phyloP scores from a whole-genome alignment of 169 alveolate species.

The Eimeria acervulina region DNA sequence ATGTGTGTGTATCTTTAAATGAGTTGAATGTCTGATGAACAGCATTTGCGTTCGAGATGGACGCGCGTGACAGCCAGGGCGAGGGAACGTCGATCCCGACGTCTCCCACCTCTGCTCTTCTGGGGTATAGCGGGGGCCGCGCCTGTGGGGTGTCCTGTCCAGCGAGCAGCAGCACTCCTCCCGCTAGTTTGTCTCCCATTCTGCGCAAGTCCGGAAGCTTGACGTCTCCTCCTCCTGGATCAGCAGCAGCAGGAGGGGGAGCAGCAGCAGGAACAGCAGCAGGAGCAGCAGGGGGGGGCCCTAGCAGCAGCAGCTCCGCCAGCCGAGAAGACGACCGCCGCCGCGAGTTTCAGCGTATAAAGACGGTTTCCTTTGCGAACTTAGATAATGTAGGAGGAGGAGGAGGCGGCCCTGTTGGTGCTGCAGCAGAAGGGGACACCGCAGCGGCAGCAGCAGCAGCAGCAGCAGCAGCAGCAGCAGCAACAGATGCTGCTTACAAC shows the following conservation, averaged over 20 bases:
- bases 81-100: neutral
- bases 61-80: neutral
- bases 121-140: neutral
- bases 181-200: neutral
- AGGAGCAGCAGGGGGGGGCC: neutral
- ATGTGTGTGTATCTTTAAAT: neutral
- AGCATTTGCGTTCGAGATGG: neutral
- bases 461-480: neutral
- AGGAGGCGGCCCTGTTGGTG: neutral
- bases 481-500: neutral
- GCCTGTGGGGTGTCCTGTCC: neutral
- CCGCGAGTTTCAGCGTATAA: slow-evolving; percentile 47
- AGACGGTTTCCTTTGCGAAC: slow-evolving; percentile 70
- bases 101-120: neutral
- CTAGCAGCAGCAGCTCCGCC: neutral
- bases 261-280: neutral
- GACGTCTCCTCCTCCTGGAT: neutral
- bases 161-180: slow-evolving; percentile 10
- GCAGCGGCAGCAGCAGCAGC: too few species aligned
- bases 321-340: neutral
- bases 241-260: neutral
- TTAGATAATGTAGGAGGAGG: neutral
- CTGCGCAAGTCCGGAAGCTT: slow-evolving; percentile 13
- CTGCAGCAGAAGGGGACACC: too few species aligned
- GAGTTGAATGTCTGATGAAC: neutral